A percentile compares a stretch with the other conserved stretches of the same genome.
These are phyloP conservation scores for Cornus florida DNA, from an alignment of 148 eudicot genomes.

Conservation along the genomic window DNA sequence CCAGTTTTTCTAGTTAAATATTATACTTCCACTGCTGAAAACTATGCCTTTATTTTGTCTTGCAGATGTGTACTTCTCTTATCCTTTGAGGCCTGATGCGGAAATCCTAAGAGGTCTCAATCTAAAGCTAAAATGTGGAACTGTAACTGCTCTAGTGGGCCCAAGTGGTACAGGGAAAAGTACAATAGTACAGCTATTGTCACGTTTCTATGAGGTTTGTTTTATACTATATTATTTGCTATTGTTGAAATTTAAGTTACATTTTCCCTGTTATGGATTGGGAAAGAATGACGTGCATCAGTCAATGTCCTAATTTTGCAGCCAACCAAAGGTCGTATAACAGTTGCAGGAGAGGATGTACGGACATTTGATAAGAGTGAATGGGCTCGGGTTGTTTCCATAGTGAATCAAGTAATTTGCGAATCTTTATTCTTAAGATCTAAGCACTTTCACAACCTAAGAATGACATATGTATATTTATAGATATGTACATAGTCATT, in stretches of 20 bases:
- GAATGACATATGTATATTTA: background rate
- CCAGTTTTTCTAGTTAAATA: background rate
- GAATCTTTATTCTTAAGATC: background rate
- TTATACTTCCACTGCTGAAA: slow-evolving; percentile 2
- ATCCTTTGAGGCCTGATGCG: slow-evolving; percentile 94
- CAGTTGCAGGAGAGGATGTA: slow-evolving; percentile 92
- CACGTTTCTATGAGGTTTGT: slow-evolving; percentile 92
- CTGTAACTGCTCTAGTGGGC: slow-evolving; percentile 94
- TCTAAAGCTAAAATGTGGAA: slow-evolving; percentile 74
- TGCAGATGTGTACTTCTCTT: slow-evolving; percentile 90
- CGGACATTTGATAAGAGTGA: slow-evolving; percentile 94
- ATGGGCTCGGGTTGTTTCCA: slow-evolving; percentile 92
- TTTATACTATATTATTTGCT: background rate
- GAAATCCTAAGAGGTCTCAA: slow-evolving; percentile 73
- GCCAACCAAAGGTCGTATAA: slow-evolving; percentile 86
- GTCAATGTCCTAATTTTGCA: slow-evolving; percentile 31
- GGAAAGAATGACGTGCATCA: slow-evolving; percentile 9
- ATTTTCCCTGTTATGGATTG: background rate
- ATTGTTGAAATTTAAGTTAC: background rate
- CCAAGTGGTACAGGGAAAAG: slow-evolving; percentile 99
- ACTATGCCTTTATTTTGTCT: background rate
- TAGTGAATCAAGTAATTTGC: slow-evolving; percentile 78
- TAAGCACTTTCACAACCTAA: background rate
- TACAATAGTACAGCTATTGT: slow-evolving; percentile 90
- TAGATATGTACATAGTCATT: background rate